Percentiles rank a stretch among this genome's conserved stretches.
Conservation (phyloP, 2,329 filamentous ascomycete species). For the Lasiodiplodia theobromae region DNA sequence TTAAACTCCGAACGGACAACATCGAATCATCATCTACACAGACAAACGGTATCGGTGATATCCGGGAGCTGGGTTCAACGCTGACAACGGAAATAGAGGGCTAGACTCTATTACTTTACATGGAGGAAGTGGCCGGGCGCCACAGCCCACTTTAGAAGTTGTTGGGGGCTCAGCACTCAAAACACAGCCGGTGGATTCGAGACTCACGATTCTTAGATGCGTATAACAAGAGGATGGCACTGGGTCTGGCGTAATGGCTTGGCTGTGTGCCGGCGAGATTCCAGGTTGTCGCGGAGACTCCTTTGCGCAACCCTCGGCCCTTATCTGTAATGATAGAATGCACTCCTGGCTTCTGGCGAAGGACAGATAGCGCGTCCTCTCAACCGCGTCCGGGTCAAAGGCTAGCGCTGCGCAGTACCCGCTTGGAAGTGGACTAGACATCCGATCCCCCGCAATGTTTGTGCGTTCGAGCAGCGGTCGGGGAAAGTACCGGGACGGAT, state of each 20-base stretch:
- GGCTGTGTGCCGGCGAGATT: background rate
- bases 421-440: slow-evolving; percentile 4
- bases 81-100: background rate
- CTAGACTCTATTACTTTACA: background rate
- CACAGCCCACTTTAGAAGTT: slow-evolving; percentile 18
- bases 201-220: background rate
- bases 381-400: slow-evolving; percentile 9
- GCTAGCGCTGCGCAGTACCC: background rate
- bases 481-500: background rate
- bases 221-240: background rate
- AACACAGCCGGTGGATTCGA: background rate
- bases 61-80: background rate
- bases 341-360: background rate
- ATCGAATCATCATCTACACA: background rate
- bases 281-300: slow-evolving; percentile 9
- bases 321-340: slow-evolving; percentile 2
- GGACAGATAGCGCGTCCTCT: background rate
- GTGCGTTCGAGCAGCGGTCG: background rate
- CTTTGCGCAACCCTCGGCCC: background rate
- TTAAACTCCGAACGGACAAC: background rate
- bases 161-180: slow-evolving; percentile 1
- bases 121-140: background rate
- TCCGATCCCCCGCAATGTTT: slow-evolving; percentile 20
- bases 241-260: background rate
- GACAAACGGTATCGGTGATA: background rate